Conservation (phyloP, 306 rosid genomes). For the Malus fusca region DNA sequence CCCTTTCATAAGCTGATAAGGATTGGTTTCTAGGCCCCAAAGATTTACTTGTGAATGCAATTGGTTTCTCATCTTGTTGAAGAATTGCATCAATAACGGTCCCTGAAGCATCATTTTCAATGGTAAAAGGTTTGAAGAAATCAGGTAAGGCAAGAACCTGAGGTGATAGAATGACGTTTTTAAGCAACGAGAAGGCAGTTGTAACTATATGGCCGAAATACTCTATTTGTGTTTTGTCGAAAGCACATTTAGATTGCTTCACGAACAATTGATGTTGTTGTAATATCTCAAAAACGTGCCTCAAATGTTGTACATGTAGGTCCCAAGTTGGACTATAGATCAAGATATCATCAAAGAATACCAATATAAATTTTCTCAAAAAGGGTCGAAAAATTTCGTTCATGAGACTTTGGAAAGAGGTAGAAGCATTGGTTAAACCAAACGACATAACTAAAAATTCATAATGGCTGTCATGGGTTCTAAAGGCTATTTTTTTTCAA, state of each 20-base stretch:
- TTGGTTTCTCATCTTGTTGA: not conserved
- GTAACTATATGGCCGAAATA: slow-evolving; percentile 3
- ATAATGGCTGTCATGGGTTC: not conserved
- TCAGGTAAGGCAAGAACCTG: not conserved
- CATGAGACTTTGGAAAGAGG: not conserved
- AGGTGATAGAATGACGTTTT: not conserved
- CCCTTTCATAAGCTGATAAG: too few species aligned
- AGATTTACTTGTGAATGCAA: not conserved
- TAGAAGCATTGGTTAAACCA: not conserved
- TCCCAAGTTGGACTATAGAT: not conserved
- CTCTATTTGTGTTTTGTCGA: not conserved
- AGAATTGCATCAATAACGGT: not conserved
- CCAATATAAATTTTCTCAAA: not conserved
- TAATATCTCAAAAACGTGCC: not conserved
- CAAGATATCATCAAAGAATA: not conserved
- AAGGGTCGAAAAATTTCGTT: not conserved
- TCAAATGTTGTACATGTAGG: not conserved
- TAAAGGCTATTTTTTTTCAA: not conserved
- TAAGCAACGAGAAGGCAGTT: not conserved
- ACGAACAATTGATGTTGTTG: not conserved
- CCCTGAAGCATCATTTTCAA: not conserved
- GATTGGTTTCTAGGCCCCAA: not conserved
- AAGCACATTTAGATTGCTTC: not conserved
- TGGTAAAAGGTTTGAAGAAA: not conserved
- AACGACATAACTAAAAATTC: not conserved